phyloP scores from a whole-genome alignment of 2,329 filamentous ascomycete genomes.

The Fusarium coicis region DNA sequence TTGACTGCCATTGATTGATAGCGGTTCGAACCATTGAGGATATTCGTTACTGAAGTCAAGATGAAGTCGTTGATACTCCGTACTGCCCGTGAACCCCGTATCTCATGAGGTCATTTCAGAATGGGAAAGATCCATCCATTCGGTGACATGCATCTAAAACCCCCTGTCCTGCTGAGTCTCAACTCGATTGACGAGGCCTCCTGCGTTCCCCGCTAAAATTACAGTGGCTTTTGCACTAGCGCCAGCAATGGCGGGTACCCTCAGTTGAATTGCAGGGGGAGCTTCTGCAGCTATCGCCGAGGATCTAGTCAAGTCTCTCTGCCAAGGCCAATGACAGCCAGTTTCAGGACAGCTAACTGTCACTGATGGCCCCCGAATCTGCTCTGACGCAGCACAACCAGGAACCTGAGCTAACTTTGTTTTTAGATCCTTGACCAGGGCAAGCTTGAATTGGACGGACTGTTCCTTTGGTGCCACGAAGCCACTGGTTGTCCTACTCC shows the following conservation, averaged over 20 bases:
- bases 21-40: background rate
- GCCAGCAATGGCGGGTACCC: constrained; percentile 16
- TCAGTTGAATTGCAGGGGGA: constrained; percentile 22
- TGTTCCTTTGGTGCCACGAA: constrained; percentile 37
- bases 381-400: constrained; percentile 14
- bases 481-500: constrained; percentile 13
- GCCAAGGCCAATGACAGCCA: constrained; percentile 39
- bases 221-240: constrained; percentile 6
- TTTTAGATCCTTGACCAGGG: constrained; percentile 8
- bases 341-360: constrained; percentile 33
- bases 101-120: constrained; percentile 27
- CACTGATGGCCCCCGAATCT: constrained; percentile 22
- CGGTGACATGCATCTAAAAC: constrained; percentile 22
- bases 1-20: background rate
- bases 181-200: constrained; percentile 36
- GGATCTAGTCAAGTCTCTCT: constrained; percentile 33
- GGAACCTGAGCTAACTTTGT: constrained; percentile 24
- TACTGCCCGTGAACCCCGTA: background rate
- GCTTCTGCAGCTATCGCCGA: constrained; percentile 34
- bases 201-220: constrained; percentile 21
- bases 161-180: constrained; percentile 37
- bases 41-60: background rate
- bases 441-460: constrained; percentile 26
- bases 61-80: background rate
- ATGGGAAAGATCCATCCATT: constrained; percentile 1